Base-by-base conservation (phyloP, 306 rosid species). In the Malus asiatica region DNA sequence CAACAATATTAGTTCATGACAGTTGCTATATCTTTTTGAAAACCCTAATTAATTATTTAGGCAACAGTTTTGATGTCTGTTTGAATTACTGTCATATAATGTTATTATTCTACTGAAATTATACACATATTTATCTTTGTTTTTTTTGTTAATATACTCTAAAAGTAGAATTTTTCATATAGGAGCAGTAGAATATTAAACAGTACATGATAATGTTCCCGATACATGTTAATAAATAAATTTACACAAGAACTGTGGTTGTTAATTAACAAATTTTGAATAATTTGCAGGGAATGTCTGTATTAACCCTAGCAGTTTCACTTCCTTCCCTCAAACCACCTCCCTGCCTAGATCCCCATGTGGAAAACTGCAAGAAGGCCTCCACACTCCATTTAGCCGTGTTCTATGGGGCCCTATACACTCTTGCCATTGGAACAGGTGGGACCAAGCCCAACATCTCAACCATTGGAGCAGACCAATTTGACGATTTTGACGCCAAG, bases 361-460 rank as follows among this genome's bases (percentile, higher is more conserved):
- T 35, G 40, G 93, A 85, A 5, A 78, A 86, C 38, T 96, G 99
- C 85, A 84, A 90, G 79, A 84, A 86, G 59, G 97, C 97, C 9
- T 88, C 99, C 1, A 69, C 81, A 6, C 70, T 90, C n/a, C 97
- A 95, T 25, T 84, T 87, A 1, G 86, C 92, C 8, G 89, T 92
- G 70, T 95, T 95, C 33, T 95, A 87, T 77, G 84, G 87, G 11
- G 90, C 98, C 5, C 96, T 94, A 27, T 94, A 94, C 86, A 90
- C 87, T 0, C 86, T 89, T n/a, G 98, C 98, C 38, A 68, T 92
- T 0, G 98, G 98, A 1, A 93, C 96, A 1, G 97, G 98, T 0
- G 98, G 97, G 19, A 94, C 98, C 29, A 90, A 94, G 33, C 97
- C 98, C 42, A 94, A 94, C 73, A 94, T 94, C n/a, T 94, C 97